Percentiles rank a stretch among this genome's conserved stretches.
Conservation (phyloP, 2,329 filamentous ascomycete genomes). For the Beauveria caledonica region DNA sequence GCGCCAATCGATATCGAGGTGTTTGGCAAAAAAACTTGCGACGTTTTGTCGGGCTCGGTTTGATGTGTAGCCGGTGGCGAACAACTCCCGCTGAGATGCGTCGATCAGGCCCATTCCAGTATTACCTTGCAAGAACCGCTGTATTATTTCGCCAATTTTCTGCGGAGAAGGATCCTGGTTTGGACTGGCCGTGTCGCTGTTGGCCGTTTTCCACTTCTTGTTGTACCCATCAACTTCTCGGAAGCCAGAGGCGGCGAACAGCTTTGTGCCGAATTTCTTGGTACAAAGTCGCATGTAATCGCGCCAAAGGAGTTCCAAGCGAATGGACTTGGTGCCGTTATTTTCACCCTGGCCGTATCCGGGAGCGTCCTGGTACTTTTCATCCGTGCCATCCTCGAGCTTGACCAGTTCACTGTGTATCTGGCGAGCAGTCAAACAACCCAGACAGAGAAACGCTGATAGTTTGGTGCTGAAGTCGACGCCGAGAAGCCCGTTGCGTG, state of each 20-base stretch:
- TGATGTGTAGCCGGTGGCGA: constrained; percentile 68
- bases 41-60: constrained; percentile 72
- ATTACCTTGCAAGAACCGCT: constrained; percentile 55
- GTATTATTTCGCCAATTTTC: constrained; percentile 40
- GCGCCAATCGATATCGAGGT: constrained; percentile 70
- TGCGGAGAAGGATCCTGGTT: constrained; percentile 34
- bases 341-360: constrained; percentile 67
- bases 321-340: constrained; percentile 58
- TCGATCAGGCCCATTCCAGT: constrained; percentile 74
- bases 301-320: constrained; percentile 68
- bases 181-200: constrained; percentile 20
- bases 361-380: constrained; percentile 28
- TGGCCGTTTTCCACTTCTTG: constrained; percentile 42
- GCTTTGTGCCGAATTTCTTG: constrained; percentile 55
- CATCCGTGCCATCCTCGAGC: constrained; percentile 57
- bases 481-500: constrained; percentile 63
- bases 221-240: constrained; percentile 34
- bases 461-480: constrained; percentile 68
- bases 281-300: constrained; percentile 76
- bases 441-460: constrained; percentile 63
- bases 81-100: constrained; percentile 65
- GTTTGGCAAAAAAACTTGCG: constrained; percentile 64
- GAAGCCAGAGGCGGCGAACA: constrained; percentile 61
- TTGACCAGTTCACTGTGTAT: constrained; percentile 58
- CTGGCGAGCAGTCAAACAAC: constrained; percentile 64